These are phyloP conservation scores for Adansonia rubrostipa DNA, from an alignment of 441 rosid species.

Conservation along the genomic window DNA sequence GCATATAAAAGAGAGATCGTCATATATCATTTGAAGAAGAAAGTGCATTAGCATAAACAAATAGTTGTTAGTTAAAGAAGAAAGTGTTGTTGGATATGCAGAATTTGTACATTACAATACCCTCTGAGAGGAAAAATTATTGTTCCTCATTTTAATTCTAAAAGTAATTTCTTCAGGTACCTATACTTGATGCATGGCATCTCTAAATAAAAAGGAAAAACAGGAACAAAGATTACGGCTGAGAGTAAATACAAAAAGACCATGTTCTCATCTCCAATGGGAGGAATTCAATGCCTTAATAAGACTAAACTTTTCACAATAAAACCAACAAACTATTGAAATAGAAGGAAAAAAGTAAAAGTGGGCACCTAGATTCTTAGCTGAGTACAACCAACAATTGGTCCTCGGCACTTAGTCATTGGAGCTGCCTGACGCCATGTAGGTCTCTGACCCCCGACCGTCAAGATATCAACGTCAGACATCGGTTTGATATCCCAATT, in stretches of 20 bases:
- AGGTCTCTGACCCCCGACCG: constrained; percentile 59
- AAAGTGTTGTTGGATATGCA: not conserved
- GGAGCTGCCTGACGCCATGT: constrained; percentile 72
- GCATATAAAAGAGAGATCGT: constrained; percentile 49
- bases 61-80: no score
- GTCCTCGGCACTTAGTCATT: constrained; percentile 78
- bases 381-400: constrained; percentile 73
- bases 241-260: not conserved
- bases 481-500: constrained; percentile 75
- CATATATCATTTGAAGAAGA: no score
- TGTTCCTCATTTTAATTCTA: not conserved
- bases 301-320: constrained; percentile 35
- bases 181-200: not conserved
- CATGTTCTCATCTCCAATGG: constrained; percentile 31
- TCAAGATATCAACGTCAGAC: constrained; percentile 45
- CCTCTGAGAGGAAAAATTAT: not conserved
- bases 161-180: not conserved
- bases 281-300: constrained; percentile 28
- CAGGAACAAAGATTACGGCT: constrained; percentile 29
- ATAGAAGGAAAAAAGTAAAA: not conserved
- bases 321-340: constrained; percentile 17
- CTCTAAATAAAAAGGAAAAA: not conserved
- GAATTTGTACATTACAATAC: not conserved
- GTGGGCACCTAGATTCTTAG: constrained; percentile 53
- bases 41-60: no score